A percentile compares a stretch with the other conserved stretches of the same genome.
These are phyloP conservation scores for Cryptosporidium bovis DNA, from an alignment of 169 alveolate species.

Conservation along the genomic window DNA sequence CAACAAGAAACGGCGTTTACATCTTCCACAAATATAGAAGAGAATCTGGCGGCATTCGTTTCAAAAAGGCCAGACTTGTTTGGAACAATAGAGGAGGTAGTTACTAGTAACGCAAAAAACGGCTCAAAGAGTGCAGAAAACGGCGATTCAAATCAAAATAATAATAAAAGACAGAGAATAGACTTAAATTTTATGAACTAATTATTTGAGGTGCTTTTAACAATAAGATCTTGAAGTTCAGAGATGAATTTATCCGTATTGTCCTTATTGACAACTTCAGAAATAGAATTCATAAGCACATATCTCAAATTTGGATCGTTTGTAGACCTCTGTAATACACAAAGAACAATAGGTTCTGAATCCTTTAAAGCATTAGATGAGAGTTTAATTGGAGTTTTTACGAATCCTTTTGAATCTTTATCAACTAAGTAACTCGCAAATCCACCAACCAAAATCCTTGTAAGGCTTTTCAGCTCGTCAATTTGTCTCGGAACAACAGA, in stretches of 20 bases:
- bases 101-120: background rate
- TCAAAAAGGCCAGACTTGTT: slow-evolving; percentile 91
- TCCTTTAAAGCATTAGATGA: slow-evolving; percentile 49
- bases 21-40: slow-evolving; percentile 88
- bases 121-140: background rate
- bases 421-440: slow-evolving; percentile 57
- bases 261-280: slow-evolving; percentile 51
- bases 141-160: background rate
- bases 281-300: slow-evolving; percentile 43
- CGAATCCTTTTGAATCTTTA: slow-evolving; percentile 11
- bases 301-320: slow-evolving; percentile 12
- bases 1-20: slow-evolving; percentile 89
- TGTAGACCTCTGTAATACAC: slow-evolving; percentile 69
- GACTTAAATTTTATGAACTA: background rate
- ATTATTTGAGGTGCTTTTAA: slow-evolving; percentile 24
- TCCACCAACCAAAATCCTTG: slow-evolving; percentile 32
- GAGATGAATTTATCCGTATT: slow-evolving; percentile 34
- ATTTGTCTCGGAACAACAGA: slow-evolving; percentile 27
- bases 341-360: slow-evolving; percentile 69
- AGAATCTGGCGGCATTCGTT: slow-evolving; percentile 87
- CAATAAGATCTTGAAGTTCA: slow-evolving; percentile 61
- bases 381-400: slow-evolving; percentile 12
- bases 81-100: slow-evolving; percentile 92
- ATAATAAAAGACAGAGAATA: background rate
- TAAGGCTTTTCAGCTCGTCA: slow-evolving; percentile 16